Percentiles rank a stretch among this genome's conserved stretches.
Conservation (phyloP, 2,329 filamentous ascomycete species). For the Macrophomina phaseolina region DNA sequence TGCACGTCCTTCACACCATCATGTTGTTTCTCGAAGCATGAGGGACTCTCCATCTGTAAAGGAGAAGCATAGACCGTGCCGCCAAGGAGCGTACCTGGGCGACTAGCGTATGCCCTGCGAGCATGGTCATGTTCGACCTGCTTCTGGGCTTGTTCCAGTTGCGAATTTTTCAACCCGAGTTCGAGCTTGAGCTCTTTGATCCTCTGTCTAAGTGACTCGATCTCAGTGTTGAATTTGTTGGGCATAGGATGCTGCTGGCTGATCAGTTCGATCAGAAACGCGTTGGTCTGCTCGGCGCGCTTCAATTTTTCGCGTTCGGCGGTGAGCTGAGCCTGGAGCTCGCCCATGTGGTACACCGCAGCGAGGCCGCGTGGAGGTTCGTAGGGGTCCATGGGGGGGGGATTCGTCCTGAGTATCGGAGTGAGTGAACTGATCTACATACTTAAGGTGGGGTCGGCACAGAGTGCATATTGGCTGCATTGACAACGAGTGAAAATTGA, state of each 20-base stretch:
- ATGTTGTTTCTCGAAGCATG: neutral
- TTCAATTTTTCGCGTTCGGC: neutral
- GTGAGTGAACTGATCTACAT: neutral
- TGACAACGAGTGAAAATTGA: too few relatives aligned
- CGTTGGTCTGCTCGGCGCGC: neutral
- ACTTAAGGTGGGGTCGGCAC: too few relatives aligned
- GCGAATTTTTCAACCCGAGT: neutral
- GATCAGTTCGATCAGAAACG: neutral
- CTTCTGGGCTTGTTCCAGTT: neutral
- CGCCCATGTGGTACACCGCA: neutral
- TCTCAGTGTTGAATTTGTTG: too few relatives aligned
- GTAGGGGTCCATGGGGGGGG: neutral
- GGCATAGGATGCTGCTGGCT: neutral
- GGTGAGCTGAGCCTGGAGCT: slow-evolving; percentile 10
- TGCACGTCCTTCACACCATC: neutral
- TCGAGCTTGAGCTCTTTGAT: neutral
- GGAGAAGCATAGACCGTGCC: neutral
- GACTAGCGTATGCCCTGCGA: neutral
- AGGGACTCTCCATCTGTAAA: neutral
- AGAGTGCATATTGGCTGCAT: too few relatives aligned
- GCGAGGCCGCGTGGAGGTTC: neutral
- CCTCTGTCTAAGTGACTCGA: neutral
- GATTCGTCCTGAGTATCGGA: neutral
- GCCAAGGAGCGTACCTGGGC: neutral
- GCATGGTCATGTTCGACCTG: neutral